These are phyloP conservation scores for Trichophaea hybrida DNA, from an alignment of 2,329 filamentous ascomycete species.

Conservation along the genomic window DNA sequence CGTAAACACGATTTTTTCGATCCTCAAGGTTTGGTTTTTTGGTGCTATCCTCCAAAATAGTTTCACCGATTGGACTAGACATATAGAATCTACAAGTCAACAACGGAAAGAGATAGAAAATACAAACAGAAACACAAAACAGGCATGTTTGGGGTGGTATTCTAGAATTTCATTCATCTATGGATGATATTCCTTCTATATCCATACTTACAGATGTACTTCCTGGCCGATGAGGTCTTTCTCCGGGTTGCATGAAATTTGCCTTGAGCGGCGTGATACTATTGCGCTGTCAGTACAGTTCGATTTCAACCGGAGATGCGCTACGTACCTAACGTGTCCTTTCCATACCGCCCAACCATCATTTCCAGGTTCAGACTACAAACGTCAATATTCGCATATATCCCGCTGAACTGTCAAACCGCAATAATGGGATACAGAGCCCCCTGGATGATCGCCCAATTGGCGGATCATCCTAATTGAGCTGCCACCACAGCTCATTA, in stretches of 20 bases:
- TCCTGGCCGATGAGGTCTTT: conserved; percentile 42
- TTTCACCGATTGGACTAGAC: not conserved
- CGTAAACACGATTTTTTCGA: conserved; percentile 30
- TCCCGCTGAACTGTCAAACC: not conserved
- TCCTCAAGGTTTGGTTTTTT: not conserved
- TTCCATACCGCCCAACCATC: conserved; percentile 89
- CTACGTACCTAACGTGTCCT: conserved; percentile 60
- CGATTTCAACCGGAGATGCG: not conserved
- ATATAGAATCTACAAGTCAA: conserved; percentile 1
- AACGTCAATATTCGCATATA: not conserved
- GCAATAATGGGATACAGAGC: too few relatives aligned
- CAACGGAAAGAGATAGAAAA: conserved; percentile 8
- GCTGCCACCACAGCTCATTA: too few relatives aligned
- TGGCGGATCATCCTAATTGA: too few relatives aligned
- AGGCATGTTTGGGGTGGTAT: not conserved
- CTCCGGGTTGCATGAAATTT: conserved; percentile 69
- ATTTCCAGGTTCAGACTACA: conserved; percentile 49
- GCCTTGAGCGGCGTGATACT: conserved; percentile 83
- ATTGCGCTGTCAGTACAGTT: conserved; percentile 9
- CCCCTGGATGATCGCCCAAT: too few relatives aligned
- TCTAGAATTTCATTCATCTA: conserved; percentile 1
- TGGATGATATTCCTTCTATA: conserved; percentile 17
- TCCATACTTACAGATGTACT: conserved; percentile 63
- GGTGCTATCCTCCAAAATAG: conserved; percentile 2
- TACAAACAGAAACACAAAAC: conserved; percentile 19